Evolutionary conservation across 495 filamentous ascomycete genomes (phyloP).

Genomic region (Daldinia decipiens): DNA sequence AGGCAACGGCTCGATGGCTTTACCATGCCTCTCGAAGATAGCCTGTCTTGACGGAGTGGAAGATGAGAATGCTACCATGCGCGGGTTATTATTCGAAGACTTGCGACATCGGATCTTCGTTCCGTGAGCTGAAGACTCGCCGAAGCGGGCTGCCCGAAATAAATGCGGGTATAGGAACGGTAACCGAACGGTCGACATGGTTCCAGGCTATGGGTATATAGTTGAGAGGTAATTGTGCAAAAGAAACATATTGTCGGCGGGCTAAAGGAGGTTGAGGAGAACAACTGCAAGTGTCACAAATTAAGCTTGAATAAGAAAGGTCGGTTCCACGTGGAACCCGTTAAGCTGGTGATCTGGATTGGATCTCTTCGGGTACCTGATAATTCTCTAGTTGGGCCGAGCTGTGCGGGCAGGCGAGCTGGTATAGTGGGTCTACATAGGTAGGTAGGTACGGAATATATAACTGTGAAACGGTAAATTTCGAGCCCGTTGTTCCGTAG

Average conservation of each 20-base stretch:
- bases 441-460: no score
- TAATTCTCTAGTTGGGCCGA: constrained; percentile 10
- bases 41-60: constrained; percentile 47
- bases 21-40: constrained; percentile 66
- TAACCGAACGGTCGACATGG: constrained; percentile 74
- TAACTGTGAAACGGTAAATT: constrained; percentile 1
- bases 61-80: constrained; percentile 48
- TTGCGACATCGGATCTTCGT: constrained; percentile 55
- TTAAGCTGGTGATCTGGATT: constrained; percentile 20
- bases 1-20: constrained; percentile 67
- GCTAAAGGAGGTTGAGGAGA: constrained; percentile 19
- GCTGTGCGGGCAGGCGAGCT: not conserved
- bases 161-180: constrained; percentile 81
- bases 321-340: constrained; percentile 28
- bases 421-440: not conserved
- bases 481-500: not conserved
- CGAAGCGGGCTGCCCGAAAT: constrained; percentile 57
- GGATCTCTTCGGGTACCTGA: constrained; percentile 3
- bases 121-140: constrained; percentile 53
- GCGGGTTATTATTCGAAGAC: constrained; percentile 48
- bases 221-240: constrained; percentile 16
- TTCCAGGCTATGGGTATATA: constrained; percentile 21
- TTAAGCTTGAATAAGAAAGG: constrained; percentile 15
- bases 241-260: constrained; percentile 34
- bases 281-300: constrained; percentile 12